Base-by-base conservation (phyloP, 1,139 yeast species). In the Blastobotrys niveus region DNA sequence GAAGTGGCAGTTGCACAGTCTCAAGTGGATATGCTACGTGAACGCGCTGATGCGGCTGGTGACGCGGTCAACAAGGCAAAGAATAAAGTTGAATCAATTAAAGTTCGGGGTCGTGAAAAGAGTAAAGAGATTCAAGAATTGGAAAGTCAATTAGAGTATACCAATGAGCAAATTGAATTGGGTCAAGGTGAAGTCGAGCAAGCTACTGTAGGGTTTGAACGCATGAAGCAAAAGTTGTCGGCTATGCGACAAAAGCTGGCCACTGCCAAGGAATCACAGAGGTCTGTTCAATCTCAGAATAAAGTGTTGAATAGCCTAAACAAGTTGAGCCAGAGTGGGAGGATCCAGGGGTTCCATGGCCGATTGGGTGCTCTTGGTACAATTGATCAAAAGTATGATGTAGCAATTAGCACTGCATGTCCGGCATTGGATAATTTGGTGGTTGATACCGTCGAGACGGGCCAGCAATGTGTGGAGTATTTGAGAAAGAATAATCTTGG, bases 321-420 rank as follows among this genome's bases (percentile, higher is more conserved):
- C 48, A 76, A 83, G 52, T 67, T 91, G 37, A 81, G 82, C 44
- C 79, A 80, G 48, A 76, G 94, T 2, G 97, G 97, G 10, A 75
- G 96, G 59, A 77, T 93, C 32, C 70, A 71, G 14, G 98, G 97
- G 0, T 87, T 89, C 55, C 74, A 85, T 60, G 98, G 97, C 0
- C 72, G 96, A 47, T 67, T 93, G 17, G 99, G 98, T 14, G 95
- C 86, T 54, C 68, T 93, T 40, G 99, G 96, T 14, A 74, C 77
- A 1, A 91, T 91, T 53, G 96, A 87, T 58, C 86, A 83, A 54
- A 74, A 76, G 56, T 93, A 84, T 61, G 98, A 93, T 64, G 76
- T 88, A 42, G 98, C 98, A 0, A 79, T 93, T 19, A 88, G 97
- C 0, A 91, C 98, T 0, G 98, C 96, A 0, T 87, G 94, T 55